Evolutionary conservation across 169 alveolate genomes (phyloP).

Genomic region (Cryptosporidium canis): DNA sequence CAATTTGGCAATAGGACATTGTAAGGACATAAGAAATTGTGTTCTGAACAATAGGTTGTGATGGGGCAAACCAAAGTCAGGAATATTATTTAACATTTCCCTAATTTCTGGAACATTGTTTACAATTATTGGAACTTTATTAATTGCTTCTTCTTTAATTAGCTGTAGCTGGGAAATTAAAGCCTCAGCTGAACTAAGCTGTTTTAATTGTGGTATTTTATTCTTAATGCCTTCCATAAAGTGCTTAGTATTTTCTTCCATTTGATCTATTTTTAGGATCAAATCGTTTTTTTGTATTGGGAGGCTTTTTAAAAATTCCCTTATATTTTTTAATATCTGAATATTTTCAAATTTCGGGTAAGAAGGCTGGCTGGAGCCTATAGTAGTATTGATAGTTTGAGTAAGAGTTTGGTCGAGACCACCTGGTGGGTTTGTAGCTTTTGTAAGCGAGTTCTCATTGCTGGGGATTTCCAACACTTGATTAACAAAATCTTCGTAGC

Average conservation of each 20-base stretch:
- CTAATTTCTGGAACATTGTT: slow-evolving; percentile 59
- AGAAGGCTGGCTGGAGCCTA: slow-evolving; percentile 23
- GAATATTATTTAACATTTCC: slow-evolving; percentile 40
- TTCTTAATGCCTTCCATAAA: slow-evolving; percentile 48
- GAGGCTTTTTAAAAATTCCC: slow-evolving; percentile 11
- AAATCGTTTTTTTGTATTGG: slow-evolving; percentile 54
- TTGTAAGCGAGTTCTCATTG: neutral
- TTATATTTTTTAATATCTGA: slow-evolving; percentile 22
- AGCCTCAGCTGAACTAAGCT: slow-evolving; percentile 19
- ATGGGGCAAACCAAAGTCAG: slow-evolving; percentile 71
- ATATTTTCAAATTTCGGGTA: slow-evolving; percentile 60
- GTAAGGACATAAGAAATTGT: slow-evolving; percentile 63
- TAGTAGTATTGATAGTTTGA: neutral
- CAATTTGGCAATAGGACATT: slow-evolving; percentile 60
- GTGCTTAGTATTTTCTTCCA: slow-evolving; percentile 14
- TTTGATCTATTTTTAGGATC: slow-evolving; percentile 40
- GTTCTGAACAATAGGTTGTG: slow-evolving; percentile 53
- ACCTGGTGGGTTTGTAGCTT: neutral
- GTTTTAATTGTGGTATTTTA: slow-evolving; percentile 21
- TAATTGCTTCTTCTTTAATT: slow-evolving; percentile 61
- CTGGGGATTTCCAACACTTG: slow-evolving; percentile 21
- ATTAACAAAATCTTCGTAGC: slow-evolving; percentile 64
- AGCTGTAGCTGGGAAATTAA: slow-evolving; percentile 35
- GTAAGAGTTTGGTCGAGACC: neutral
- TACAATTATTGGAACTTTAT: slow-evolving; percentile 66